Evolutionary conservation across 2,329 filamentous ascomycete genomes (phyloP).

Genomic region (Cyclaneusma minus): DNA sequence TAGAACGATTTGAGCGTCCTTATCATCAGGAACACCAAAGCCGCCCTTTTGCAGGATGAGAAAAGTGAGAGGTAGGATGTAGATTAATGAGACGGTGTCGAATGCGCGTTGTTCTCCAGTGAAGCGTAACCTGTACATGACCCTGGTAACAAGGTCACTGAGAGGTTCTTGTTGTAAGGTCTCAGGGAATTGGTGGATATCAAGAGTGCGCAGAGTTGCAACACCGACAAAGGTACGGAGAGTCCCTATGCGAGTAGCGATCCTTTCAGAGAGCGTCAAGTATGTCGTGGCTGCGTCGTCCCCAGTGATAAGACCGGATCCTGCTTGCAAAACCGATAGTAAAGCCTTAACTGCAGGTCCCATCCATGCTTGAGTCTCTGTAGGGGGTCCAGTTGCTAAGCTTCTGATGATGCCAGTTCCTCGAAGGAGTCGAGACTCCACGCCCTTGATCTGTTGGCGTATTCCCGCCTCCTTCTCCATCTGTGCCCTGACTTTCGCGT

Average conservation of each 20-base stretch:
- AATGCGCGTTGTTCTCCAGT: conserved; percentile 88
- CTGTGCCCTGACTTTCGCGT: conserved; percentile 79
- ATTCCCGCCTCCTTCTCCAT: conserved; percentile 75
- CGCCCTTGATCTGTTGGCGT: conserved; percentile 50
- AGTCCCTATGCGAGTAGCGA: conserved; percentile 58
- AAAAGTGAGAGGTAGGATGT: conserved; percentile 70
- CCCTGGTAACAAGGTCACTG: conserved; percentile 69
- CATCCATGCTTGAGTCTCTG: conserved; percentile 78
- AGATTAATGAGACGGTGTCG: conserved; percentile 74
- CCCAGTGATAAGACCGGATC: conserved; percentile 68
- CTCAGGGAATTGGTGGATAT: conserved; percentile 55
- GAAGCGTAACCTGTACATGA: conserved; percentile 82
- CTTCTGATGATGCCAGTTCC: conserved; percentile 76
- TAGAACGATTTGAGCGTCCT: conserved; percentile 78
- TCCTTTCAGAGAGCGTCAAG: conserved; percentile 61
- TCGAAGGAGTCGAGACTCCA: conserved; percentile 59
- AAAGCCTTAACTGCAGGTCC: conserved; percentile 63
- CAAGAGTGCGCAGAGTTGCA: conserved; percentile 68
- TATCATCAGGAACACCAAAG: conserved; percentile 62
- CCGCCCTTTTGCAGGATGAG: conserved; percentile 67
- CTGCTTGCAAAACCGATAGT: conserved; percentile 60
- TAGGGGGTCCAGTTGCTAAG: conserved; percentile 76
- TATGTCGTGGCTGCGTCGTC: conserved; percentile 66
- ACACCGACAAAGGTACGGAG: conserved; percentile 74
- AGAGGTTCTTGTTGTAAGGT: conserved; percentile 67